Base-by-base conservation (phyloP, 148 eudicot species). In the Heliosperma pusillum region DNA sequence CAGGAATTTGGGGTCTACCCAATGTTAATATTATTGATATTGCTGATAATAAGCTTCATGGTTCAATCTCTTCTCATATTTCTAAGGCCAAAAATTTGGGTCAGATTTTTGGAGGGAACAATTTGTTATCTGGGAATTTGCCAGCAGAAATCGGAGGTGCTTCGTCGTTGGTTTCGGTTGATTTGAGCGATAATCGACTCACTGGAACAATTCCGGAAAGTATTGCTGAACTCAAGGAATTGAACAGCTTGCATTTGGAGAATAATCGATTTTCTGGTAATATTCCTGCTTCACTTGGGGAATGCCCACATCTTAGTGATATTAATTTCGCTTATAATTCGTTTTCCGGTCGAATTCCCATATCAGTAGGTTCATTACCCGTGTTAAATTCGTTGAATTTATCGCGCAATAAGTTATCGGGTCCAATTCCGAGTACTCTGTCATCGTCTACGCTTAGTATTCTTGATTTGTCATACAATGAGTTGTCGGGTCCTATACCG, bases 1-100 rank as follows among this genome's bases (percentile, higher is more conserved):
- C 83, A 27, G 92, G 93, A 24, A 77, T 95, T 27, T 95, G 97
- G 98, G 98, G 91, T 0, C 70, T 95, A 17, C 96, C 98, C 0
- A 81, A 85, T 6, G 79, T 83, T 0, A 74, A 86, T 2, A 75
- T 95, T 0, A 82, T 95, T 44, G 98, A 95, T 78, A 44, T 92
- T 21, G 85, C 85, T 0, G 76, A 82, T 24, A 95, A 95, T 71
- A 62, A 76, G 44, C 74, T 95, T 1, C 85, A 87, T 68, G 98
- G 98, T 7, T 63, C 85, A 3, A 74, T 95, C 22, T 70, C 91
- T 0, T 22, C 85, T 3, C 85, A 90, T 27, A 87, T 92, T 53
- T 86, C 74, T 19, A 85, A 82, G 24, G 97, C 98, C 0, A 83
- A 83, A 70, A 73, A 83, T 20, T 66, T 95, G 45, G 78, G 64